Base-by-base conservation (phyloP, 108 stramenopile genomes). In the Fragilariopsis cylindrus region DNA sequence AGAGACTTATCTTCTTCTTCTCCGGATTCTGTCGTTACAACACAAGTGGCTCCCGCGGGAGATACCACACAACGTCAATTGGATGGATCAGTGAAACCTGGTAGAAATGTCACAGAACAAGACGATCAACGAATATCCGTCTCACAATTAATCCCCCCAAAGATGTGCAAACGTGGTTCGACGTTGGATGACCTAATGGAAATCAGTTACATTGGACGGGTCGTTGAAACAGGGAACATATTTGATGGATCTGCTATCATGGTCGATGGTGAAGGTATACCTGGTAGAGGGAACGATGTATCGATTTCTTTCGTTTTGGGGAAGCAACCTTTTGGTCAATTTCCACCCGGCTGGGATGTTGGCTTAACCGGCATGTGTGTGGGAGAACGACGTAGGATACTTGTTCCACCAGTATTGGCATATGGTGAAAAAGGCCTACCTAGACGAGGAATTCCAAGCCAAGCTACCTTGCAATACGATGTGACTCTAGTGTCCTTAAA, bases 271-370 rank as follows among this genome's bases (percentile, higher is more conserved):
- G 48, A 85, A 42, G 88, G 65, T 39, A 86, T 96, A 69, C 89
- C 90, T 7, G 94, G 94, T 19, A 74, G 92, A 63, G 92, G 92
- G n/a, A 83, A 92, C 69, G 94, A 95, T 75, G 79, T 92, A 39
- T 83, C 88, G 0, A 16, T 92, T 41, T 95, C 83, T 69, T 95
- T 95, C 55, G 94, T 95, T 7, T 65, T 95, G 76, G 92, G 92
- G 30, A 92, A 92, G 60, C 94, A 92, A 78, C 94, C 92, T n/a
- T 83, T 92, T 63, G 92, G 94, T 13, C 92, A 92, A 70, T 92
- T 95, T 72, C 94, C 94, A 7, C 88, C 92, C 3, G 94, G 91
- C 44, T 95, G 90, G 90, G 94, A 95, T 77, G 91, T 89, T 8
- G 93, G 93, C 5, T 53, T 94, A 42, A 72, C 76, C 9, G 88